Evolutionary conservation across 169 alveolate genomes (phyloP).

Genomic region (Eimeria maxima): DNA sequence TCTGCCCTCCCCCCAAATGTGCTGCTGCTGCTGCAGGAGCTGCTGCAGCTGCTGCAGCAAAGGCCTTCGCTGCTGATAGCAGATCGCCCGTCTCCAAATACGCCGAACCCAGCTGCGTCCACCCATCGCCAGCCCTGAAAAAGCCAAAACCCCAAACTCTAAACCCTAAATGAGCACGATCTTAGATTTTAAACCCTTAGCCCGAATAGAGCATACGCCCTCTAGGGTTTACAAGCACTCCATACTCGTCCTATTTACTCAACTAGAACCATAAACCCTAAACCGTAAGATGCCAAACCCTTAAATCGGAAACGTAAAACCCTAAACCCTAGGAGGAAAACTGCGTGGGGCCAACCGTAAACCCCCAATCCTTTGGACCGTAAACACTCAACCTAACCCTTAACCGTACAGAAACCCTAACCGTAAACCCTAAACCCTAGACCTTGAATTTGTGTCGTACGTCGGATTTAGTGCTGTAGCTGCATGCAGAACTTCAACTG

Average conservation of each 20-base stretch:
- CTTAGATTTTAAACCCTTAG: not conserved
- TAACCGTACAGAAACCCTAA: not conserved
- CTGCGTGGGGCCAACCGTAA: not conserved
- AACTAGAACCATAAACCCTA: not conserved
- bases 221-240: too few species aligned
- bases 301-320: not conserved
- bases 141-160: not conserved
- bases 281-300: not conserved
- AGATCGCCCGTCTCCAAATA: constrained; percentile 24
- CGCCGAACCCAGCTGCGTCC: constrained; percentile 10
- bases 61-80: constrained; percentile 9
- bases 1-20: constrained; percentile 29
- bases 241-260: too few species aligned
- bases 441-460: not conserved
- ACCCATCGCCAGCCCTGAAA: constrained; percentile 14
- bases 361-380: not conserved
- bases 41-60: constrained; percentile 2
- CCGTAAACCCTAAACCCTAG: not conserved
- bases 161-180: not conserved
- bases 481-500: constrained; percentile 22
- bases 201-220: too few species aligned
- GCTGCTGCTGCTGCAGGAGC: constrained; percentile 47
- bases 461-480: constrained; percentile 20
- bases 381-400: not conserved
- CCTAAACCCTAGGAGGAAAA: too few species aligned